A percentile compares a stretch with the other conserved stretches of the same genome.
Evolutionary conservation across 768 basidiomycete species (phyloP).

Genomic region (Boletellus sp.): DNA sequence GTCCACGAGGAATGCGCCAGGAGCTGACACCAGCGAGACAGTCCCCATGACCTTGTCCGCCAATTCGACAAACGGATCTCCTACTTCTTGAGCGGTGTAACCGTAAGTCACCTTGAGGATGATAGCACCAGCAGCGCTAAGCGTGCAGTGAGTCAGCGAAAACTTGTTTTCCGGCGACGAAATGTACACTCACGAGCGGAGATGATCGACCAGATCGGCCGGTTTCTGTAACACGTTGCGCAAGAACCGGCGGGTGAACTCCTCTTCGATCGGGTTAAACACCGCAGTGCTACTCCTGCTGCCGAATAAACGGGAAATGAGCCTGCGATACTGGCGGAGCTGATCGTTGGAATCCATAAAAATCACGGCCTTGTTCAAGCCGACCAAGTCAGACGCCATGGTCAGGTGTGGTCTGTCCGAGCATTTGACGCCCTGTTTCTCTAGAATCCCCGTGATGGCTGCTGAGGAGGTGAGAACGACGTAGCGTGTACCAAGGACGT

Average conservation of each 20-base stretch:
- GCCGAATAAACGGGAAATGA: constrained; percentile 7
- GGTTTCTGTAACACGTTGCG: constrained; percentile 14
- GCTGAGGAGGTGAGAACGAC: constrained; percentile 48
- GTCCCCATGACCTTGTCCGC: constrained; percentile 22
- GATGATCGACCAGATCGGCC: constrained; percentile 11
- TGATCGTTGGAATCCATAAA: constrained; percentile 9
- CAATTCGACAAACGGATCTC: constrained; percentile 36
- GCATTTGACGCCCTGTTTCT: constrained; percentile 51
- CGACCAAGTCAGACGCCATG: constrained; percentile 24
- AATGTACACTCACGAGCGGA: constrained; percentile 17
- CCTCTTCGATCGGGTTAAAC: constrained; percentile 19
- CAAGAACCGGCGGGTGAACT: constrained; percentile 18
- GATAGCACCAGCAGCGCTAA: constrained; percentile 19
- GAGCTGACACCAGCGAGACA: constrained; percentile 4
- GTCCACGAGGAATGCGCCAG: constrained; percentile 22
- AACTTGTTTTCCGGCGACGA: too few species aligned
- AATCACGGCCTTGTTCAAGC: not conserved
- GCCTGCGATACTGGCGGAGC: constrained; percentile 15
- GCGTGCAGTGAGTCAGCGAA: not conserved
- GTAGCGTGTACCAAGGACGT: constrained; percentile 43
- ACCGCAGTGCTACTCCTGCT: constrained; percentile 4
- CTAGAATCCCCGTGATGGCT: constrained; percentile 46
- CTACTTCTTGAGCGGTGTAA: constrained; percentile 31
- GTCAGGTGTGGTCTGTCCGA: constrained; percentile 29
- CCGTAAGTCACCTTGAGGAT: constrained; percentile 41